Evolutionary conservation across 257 asterid species (phyloP).

Genomic region (Salvia miltiorrhiza): DNA sequence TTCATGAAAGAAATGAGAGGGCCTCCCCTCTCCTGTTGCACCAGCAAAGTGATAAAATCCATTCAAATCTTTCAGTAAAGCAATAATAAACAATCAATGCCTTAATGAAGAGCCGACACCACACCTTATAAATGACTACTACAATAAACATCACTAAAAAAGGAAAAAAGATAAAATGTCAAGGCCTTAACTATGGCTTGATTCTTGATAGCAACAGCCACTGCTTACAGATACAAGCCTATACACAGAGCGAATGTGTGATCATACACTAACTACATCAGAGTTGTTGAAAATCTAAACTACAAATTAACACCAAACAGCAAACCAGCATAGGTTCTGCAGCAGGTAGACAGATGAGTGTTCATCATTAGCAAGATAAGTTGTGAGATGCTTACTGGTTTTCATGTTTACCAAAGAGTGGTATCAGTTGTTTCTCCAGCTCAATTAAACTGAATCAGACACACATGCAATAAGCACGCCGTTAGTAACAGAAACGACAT

Average conservation of each 20-base stretch:
- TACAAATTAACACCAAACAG: conserved; percentile 8
- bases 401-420: conserved; percentile 43
- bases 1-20: conserved; percentile 3
- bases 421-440: conserved; percentile 78
- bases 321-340: background rate
- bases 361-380: conserved; percentile 3
- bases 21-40: conserved; percentile 5
- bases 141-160: background rate
- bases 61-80: conserved; percentile 7
- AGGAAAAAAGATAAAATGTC: background rate
- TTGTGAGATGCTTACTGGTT: conserved; percentile 2
- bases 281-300: background rate
- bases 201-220: no score
- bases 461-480: background rate
- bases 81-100: conserved; percentile 10
- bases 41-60: background rate
- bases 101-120: background rate
- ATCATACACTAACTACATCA: conserved; percentile 3
- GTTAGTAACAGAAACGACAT: conserved; percentile 1
- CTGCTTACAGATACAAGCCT: conserved; percentile 12
- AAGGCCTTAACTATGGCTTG: background rate
- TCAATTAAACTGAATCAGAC: conserved; percentile 64
- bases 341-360: background rate
- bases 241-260: background rate
- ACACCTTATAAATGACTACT: background rate